phyloP scores from a whole-genome alignment of 305 asterid species.

The Rubia peregrina region DNA sequence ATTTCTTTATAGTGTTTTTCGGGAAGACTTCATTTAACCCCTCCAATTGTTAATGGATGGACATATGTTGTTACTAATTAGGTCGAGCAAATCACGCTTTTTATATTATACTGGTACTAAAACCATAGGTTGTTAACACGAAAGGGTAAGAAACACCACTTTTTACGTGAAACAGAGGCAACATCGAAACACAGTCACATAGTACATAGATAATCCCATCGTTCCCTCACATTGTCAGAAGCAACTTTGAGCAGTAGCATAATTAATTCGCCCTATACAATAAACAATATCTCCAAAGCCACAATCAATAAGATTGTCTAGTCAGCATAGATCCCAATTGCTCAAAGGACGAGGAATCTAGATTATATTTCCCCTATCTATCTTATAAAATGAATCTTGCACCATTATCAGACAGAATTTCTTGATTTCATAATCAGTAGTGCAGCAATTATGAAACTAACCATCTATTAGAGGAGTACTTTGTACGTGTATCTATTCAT shows the following conservation, averaged over 20 bases:
- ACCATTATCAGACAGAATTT: too few species aligned
- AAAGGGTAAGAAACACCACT: too few species aligned
- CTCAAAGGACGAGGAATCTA: background rate
- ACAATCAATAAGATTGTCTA: background rate
- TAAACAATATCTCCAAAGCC: background rate
- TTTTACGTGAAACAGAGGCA: too few species aligned
- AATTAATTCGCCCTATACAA: background rate
- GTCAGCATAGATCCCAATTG: background rate
- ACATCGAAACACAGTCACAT: too few species aligned
- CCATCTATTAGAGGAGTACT: background rate
- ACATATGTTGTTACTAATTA: too few species aligned
- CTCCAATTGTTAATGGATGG: too few species aligned
- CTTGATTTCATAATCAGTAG: background rate
- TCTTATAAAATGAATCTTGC: background rate
- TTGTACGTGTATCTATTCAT: background rate
- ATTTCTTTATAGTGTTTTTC: background rate
- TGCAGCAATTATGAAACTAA: background rate
- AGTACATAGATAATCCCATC: too few species aligned
- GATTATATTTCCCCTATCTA: background rate
- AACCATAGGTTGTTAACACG: too few species aligned
- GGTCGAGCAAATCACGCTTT: too few species aligned
- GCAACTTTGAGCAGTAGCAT: background rate
- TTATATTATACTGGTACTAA: too few species aligned
- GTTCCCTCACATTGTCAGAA: background rate
- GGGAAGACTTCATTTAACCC: background rate